Evolutionary conservation across 2,329 filamentous ascomycete species (phyloP).

Genomic region (Seiridium unicorne): DNA sequence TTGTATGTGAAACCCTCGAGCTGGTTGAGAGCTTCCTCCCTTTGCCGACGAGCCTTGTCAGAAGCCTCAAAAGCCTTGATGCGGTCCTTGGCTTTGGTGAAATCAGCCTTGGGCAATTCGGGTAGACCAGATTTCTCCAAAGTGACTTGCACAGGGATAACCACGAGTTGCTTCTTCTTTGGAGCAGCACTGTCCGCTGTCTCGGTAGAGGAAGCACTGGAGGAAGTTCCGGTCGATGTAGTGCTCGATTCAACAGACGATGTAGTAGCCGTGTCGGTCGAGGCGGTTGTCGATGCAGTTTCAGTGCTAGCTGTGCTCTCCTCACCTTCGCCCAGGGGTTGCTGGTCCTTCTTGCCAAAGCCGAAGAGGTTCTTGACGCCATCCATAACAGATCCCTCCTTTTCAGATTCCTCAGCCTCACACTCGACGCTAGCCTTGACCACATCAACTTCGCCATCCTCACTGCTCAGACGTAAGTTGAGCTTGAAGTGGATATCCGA

Average conservation of each 20-base stretch:
- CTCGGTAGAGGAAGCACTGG: conserved; percentile 41
- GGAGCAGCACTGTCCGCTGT: conserved; percentile 51
- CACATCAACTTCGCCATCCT: conserved; percentile 80
- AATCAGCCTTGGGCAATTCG: conserved; percentile 45
- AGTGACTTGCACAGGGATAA: conserved; percentile 49
- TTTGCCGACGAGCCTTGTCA: conserved; percentile 70
- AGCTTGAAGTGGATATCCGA: conserved; percentile 80
- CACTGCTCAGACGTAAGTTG: conserved; percentile 66
- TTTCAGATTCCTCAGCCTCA: conserved; percentile 70
- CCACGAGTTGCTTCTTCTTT: conserved; percentile 59
- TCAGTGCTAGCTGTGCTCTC: conserved; percentile 44
- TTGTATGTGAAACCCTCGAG: conserved; percentile 94
- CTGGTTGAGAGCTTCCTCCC: conserved; percentile 87
- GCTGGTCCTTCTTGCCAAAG: conserved; percentile 85
- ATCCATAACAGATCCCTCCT: conserved; percentile 76
- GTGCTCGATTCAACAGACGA: conserved; percentile 40
- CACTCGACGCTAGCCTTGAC: conserved; percentile 78
- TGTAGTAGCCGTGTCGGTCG: conserved; percentile 36
- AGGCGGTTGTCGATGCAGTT: conserved; percentile 27
- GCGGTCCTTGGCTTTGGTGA: conserved; percentile 61
- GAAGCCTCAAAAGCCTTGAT: conserved; percentile 83
- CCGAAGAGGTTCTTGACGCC: conserved; percentile 96
- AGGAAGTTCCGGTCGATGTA: conserved; percentile 29
- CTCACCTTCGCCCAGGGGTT: conserved; percentile 64
- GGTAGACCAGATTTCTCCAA: conserved; percentile 50